Percentiles rank a stretch among this genome's conserved stretches.
Evolutionary conservation across 1,139 yeast species (phyloP).

Genomic region (Lodderomyces metapsilosis): DNA sequence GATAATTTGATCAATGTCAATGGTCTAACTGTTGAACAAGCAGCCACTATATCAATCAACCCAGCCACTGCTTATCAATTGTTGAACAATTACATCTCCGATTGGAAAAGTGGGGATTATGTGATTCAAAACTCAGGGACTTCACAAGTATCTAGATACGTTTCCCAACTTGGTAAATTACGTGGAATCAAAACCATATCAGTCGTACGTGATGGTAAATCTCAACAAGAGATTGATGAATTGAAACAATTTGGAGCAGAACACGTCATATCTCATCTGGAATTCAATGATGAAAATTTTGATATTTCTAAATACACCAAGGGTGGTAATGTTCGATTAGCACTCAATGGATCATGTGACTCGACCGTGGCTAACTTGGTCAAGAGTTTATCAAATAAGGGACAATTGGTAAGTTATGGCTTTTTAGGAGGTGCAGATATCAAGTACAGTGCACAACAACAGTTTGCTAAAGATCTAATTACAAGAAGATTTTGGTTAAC

Average conservation of each 20-base stretch:
- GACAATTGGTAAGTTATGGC: slow-evolving; percentile 32
- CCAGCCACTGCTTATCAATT: slow-evolving; percentile 37
- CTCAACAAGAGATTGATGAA: slow-evolving; percentile 22
- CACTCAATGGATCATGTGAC: slow-evolving; percentile 35
- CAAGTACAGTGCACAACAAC: slow-evolving; percentile 16
- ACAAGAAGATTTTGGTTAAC: slow-evolving; percentile 90
- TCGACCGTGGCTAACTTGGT: slow-evolving; percentile 23
- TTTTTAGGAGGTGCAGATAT: slow-evolving; percentile 49
- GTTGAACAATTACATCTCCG: slow-evolving; percentile 24
- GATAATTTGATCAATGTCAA: slow-evolving; percentile 22
- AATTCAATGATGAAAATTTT: slow-evolving; percentile 62
- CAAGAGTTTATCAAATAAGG: slow-evolving; percentile 24
- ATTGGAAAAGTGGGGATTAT: slow-evolving; percentile 34
- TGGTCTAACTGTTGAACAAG: slow-evolving; percentile 24
- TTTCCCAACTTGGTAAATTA: slow-evolving; percentile 28
- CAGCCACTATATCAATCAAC: slow-evolving; percentile 34
- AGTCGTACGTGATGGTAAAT: slow-evolving; percentile 32
- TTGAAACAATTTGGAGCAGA: slow-evolving; percentile 32
- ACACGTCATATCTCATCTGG: slow-evolving; percentile 33
- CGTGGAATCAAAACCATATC: slow-evolving; percentile 27
- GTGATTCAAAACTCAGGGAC: slow-evolving; percentile 35
- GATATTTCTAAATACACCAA: slow-evolving; percentile 41
- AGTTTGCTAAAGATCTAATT: slow-evolving; percentile 71
- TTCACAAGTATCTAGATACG: slow-evolving; percentile 32
- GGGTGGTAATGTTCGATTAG: slow-evolving; percentile 30